Conservation (phyloP, 139 green algal genomes). For the Micromonas commoda region DNA sequence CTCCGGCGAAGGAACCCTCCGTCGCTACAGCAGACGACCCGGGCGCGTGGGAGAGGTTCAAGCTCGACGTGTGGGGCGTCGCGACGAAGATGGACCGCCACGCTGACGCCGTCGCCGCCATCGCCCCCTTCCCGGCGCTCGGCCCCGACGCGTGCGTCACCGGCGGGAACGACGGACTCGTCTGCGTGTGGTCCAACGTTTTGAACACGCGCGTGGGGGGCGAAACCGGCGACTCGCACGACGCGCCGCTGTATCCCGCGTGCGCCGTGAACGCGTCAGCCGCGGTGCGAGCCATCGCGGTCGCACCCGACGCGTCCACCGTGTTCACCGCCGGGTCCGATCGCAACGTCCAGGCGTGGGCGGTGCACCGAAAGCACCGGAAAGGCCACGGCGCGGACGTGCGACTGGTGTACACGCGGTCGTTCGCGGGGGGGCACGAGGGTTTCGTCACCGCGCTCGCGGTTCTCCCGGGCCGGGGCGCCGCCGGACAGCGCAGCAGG, state of each 20-base stretch:
- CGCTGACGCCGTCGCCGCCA: neutral
- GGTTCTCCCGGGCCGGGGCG: neutral
- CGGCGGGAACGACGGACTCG: neutral
- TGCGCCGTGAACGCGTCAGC: neutral
- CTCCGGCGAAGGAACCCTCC: neutral
- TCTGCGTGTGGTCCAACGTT: neutral
- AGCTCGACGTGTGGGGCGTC: neutral
- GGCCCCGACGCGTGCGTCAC: neutral
- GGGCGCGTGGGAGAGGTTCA: neutral
- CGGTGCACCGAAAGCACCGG: neutral
- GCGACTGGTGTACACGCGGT: no score
- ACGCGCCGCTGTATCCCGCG: neutral
- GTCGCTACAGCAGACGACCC: neutral
- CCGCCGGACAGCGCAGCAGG: neutral
- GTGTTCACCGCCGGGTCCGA: slow-evolving; percentile 2
- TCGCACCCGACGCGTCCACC: neutral
- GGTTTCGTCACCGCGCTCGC: slow-evolving; percentile 4
- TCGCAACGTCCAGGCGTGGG: neutral
- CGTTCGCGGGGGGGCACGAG: neutral
- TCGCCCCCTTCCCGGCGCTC: neutral
- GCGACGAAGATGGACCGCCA: neutral
- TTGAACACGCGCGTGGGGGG: neutral
- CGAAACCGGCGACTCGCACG: neutral
- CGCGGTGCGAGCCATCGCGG: neutral
- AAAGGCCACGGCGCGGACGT: neutral